phyloP scores from a whole-genome alignment of 768 basidiomycete genomes.

The Tylopilus subfusipes region DNA sequence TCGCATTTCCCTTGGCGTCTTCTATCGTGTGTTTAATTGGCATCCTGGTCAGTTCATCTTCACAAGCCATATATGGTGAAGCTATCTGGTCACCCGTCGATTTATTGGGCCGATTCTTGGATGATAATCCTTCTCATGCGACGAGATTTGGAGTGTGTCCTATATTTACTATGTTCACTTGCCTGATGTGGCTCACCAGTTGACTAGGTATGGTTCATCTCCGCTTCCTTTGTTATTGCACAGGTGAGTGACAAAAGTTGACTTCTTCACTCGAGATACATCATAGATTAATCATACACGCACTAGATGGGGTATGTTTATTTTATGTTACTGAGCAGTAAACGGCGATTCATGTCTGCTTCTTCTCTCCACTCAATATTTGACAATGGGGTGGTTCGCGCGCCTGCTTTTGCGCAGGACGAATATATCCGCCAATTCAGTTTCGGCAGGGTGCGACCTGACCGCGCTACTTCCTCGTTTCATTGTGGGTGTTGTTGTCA shows the following conservation, averaged over 20 bases:
- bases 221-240: conserved; percentile 74
- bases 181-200: conserved; percentile 11
- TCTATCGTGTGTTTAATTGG: conserved; percentile 75
- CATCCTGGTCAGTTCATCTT: conserved; percentile 78
- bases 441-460: conserved; percentile 80
- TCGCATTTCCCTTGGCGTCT: conserved; percentile 71
- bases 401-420: conserved; percentile 40
- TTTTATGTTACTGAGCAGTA: neutral
- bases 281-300: conserved; percentile 1
- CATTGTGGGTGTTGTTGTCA: conserved; percentile 45
- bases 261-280: conserved; percentile 2
- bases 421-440: conserved; percentile 79
- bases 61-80: conserved; percentile 70
- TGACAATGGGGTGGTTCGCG: conserved; percentile 7
- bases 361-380: neutral
- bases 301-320: conserved; percentile 28
- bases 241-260: conserved; percentile 39
- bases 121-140: conserved; percentile 55
- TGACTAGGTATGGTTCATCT: conserved; percentile 71
- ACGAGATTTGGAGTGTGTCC: conserved; percentile 61
- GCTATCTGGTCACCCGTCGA: conserved; percentile 80
- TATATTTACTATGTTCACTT: neutral
- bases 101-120: conserved; percentile 64
- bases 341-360: conserved; percentile 17
- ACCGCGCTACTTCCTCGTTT: conserved; percentile 75